Evolutionary conservation across 148 eudicot genomes (phyloP).

Genomic region (Tetragonia tetragonoides): DNA sequence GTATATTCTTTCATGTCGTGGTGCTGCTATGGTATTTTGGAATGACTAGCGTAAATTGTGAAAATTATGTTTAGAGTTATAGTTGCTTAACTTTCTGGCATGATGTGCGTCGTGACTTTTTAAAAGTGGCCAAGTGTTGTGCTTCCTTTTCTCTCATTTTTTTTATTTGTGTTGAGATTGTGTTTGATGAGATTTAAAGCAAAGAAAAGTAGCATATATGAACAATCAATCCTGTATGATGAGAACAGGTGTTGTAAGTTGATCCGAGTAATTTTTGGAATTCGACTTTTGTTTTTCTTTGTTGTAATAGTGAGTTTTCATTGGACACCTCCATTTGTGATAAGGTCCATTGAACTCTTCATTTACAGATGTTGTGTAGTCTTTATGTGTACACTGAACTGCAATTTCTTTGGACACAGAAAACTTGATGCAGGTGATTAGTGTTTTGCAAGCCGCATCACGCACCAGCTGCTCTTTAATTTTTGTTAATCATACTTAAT

Average conservation of each 20-base stretch:
- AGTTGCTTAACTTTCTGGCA: background rate
- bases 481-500: background rate
- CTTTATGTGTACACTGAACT: background rate
- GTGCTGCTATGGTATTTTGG: background rate
- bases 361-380: background rate
- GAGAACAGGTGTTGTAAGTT: background rate
- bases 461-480: slow-evolving; percentile 1
- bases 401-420: background rate
- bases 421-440: background rate
- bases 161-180: background rate
- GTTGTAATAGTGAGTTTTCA: background rate
- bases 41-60: background rate
- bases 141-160: background rate
- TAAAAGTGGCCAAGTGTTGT: background rate
- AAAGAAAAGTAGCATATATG: background rate
- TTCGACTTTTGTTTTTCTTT: background rate
- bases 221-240: background rate
- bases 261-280: background rate
- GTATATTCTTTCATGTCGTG: slow-evolving; percentile 34
- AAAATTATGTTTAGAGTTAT: background rate
- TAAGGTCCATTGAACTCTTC: background rate
- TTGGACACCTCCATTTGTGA: background rate
- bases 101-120: background rate
- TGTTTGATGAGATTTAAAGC: background rate
- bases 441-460: background rate